phyloP scores from a whole-genome alignment of 371 early-diverging fungal genomes.

The Modicella reniformis region DNA sequence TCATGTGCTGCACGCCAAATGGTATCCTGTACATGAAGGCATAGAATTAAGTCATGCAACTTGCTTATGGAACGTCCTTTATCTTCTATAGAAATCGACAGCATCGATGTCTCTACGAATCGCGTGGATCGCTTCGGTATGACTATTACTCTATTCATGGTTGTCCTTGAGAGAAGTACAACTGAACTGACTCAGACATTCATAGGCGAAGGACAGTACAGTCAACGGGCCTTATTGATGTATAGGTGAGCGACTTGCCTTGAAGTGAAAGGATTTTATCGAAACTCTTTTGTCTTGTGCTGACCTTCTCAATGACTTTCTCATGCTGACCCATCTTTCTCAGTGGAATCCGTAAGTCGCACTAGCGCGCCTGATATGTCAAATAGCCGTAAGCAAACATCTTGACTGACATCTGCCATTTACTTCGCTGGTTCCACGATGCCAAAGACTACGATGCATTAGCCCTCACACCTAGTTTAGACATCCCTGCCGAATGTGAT shows the following conservation, averaged over 20 bases:
- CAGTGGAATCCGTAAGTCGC: conserved; percentile 69
- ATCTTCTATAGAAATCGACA: conserved; percentile 51
- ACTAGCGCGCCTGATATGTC: neutral
- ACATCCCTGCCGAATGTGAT: conserved; percentile 63
- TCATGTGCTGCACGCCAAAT: neutral
- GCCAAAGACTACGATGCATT: conserved; percentile 69
- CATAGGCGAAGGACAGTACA: conserved; percentile 62
- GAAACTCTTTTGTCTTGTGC: neutral
- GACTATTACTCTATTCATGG: neutral
- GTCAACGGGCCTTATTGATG: conserved; percentile 61
- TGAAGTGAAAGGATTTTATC: neutral
- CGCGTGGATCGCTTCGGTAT: conserved; percentile 68
- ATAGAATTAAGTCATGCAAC: too few species aligned
- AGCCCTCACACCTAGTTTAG: conserved; percentile 59
- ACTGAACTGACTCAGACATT: neutral
- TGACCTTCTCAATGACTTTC: neutral
- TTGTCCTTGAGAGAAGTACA: neutral
- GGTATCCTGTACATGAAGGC: too few species aligned
- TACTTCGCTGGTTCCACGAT: neutral
- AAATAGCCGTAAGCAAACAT: neutral
- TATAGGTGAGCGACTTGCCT: conserved; percentile 50
- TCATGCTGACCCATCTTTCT: neutral
- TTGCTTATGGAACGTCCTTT: neutral
- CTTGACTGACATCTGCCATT: neutral
- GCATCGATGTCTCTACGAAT: conserved; percentile 69